These are phyloP conservation scores for Triticum urartu DNA, from an alignment of 176 grass and related monocot species.

Conservation along the genomic window DNA sequence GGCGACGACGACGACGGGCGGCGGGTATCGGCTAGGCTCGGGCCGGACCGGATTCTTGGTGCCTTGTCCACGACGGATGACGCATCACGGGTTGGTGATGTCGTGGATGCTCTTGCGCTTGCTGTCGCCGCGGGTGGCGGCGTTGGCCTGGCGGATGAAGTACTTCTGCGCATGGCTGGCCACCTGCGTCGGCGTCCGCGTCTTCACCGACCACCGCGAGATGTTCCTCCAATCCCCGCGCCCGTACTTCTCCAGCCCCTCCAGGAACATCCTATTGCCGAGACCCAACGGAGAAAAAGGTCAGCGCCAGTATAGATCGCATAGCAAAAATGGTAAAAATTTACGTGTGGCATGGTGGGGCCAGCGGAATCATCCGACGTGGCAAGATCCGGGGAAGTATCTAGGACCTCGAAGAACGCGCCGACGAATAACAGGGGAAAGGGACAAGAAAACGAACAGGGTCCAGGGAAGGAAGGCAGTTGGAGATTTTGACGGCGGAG, in stretches of 20 bases:
- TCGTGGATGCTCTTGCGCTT: constrained; percentile 98
- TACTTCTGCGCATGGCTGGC: constrained; percentile 97
- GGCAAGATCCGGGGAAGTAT: constrained; percentile 21
- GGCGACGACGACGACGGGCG: background rate
- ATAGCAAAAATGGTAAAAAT: too few species aligned
- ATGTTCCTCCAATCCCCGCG: constrained; percentile 97
- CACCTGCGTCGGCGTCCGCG: constrained; percentile 84
- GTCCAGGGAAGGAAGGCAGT: background rate
- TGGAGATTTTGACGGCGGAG: background rate
- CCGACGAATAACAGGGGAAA: background rate
- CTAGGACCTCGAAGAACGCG: constrained; percentile 14
- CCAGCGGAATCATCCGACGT: background rate
- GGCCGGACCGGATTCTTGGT: background rate
- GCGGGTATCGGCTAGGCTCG: background rate
- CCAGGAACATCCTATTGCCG: constrained; percentile 55
- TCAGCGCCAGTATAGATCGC: too few species aligned
- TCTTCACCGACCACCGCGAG: constrained; percentile 83
- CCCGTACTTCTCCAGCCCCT: constrained; percentile 74
- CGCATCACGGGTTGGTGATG: constrained; percentile 57
- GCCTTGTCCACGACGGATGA: background rate
- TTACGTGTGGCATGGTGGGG: background rate
- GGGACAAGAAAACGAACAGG: background rate
- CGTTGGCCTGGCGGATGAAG: constrained; percentile 73
- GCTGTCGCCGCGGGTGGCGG: constrained; percentile 42
- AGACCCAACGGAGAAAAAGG: background rate